Percentiles rank a stretch among this genome's conserved stretches.
These are phyloP conservation scores for Citrullus colocynthis DNA, from an alignment of 306 rosid species.

Conservation along the genomic window DNA sequence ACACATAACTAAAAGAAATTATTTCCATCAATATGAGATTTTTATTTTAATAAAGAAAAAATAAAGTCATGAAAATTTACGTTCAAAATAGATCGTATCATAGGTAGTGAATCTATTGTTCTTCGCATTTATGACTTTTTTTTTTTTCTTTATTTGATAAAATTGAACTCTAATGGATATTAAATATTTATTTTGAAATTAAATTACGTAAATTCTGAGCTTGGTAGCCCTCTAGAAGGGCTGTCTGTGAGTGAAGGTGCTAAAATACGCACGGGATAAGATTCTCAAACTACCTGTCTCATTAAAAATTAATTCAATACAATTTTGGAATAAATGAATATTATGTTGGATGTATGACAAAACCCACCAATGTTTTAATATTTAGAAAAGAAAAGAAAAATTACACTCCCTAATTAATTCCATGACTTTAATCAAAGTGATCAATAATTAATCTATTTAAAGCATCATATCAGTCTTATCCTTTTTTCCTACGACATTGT, in stretches of 20 bases:
- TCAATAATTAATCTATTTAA: not conserved
- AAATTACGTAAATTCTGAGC: not conserved
- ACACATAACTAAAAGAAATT: too few species aligned
- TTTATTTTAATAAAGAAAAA: too few species aligned
- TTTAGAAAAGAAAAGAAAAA: not conserved
- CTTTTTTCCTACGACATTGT: not conserved
- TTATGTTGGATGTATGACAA: slow-evolving; percentile 3
- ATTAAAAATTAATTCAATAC: not conserved
- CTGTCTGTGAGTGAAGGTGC: not conserved
- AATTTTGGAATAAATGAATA: slow-evolving; percentile 6
- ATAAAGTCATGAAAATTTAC: too few species aligned
- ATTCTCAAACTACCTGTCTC: not conserved
- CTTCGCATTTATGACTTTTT: too few species aligned
- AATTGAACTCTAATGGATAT: too few species aligned
- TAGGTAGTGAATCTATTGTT: too few species aligned
- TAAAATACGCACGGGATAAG: not conserved
- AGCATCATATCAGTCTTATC: not conserved
- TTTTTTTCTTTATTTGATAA: too few species aligned
- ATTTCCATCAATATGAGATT: too few species aligned
- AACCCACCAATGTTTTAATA: slow-evolving; percentile 4
- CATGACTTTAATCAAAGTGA: not conserved
- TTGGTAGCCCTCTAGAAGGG: not conserved
- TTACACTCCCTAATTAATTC: not conserved
- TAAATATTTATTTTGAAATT: too few species aligned
- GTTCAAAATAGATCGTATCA: too few species aligned